Base-by-base conservation (phyloP, 306 rosid genomes). In the Elaeagnus macrophylla region DNA sequence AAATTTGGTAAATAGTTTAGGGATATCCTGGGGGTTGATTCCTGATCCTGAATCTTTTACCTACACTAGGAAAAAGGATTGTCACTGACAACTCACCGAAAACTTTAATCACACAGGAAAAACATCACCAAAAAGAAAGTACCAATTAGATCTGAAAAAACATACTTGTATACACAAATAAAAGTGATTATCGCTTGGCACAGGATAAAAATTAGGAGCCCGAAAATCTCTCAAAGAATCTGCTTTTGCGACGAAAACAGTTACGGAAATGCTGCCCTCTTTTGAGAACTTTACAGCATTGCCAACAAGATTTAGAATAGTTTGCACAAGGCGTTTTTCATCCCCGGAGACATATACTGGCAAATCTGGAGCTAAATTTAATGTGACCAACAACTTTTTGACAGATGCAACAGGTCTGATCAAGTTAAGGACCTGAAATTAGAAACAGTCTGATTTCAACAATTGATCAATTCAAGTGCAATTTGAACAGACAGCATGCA, bases 251-350 rank as follows among this genome's bases (percentile, higher is more conserved):
- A 80, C 71, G 61, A 67, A 65, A 48, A 76, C 95, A 16, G 89
- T 60, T 59, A 91, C 54, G 54, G 76, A 80, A 65, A 91, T 77
- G 73, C 74, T 67, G 14, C 96, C 99, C 60, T 84, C 96, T 73
- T 87, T 91, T 46, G 99, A 78, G 76, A 87, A 91, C 77, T 91
- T 91, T 59, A 91, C 95, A 44, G 96, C 99, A 69, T 91, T 91
- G 75, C 94, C 99, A 74, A 81, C 84, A 67, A 91, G 83, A 72
- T 91, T 91, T 39, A 91, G 71, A 67, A 91, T 67, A 35, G 72
- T 85, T 79, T 87, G 96, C 95, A 84, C 70, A 58, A 91, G 96
- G 53, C 96, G 87, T 49, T 80, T 91, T 65, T 87, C 95, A 56
- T 91, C 99, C 62, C 99, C 99, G 48, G 75, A 17, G 0, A 83